Conservation (phyloP, 2,329 filamentous ascomycete genomes). For the Cryphonectria nitschkei region DNA sequence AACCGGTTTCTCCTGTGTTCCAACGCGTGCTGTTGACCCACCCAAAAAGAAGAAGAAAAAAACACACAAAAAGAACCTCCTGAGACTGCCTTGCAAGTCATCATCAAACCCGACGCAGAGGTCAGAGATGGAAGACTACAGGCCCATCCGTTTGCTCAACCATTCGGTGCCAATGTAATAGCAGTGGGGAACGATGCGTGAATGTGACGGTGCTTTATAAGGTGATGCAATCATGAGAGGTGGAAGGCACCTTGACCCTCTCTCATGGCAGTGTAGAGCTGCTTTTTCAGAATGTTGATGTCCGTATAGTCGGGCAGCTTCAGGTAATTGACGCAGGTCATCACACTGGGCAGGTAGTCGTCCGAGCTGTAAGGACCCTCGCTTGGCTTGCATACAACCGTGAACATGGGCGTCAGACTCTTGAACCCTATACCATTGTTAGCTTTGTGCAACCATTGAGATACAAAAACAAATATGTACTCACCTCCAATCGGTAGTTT, state of each 20-base stretch:
- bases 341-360: conserved; percentile 98
- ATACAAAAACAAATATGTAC: conserved; percentile 38
- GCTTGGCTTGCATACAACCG: conserved; percentile 98
- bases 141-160: conserved; percentile 9
- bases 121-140: conserved; percentile 2
- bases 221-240: conserved; percentile 64
- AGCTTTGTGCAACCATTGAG: conserved; percentile 18
- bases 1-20: conserved; percentile 14
- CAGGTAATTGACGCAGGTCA: conserved; percentile 99
- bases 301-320: conserved; percentile 94
- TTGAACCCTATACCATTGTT: conserved; percentile 80
- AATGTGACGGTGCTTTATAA: not conserved
- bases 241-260: conserved; percentile 99
- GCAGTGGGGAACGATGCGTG: not conserved
- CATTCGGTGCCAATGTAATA: conserved; percentile 9
- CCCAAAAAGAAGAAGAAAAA: not conserved
- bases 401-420: conserved; percentile 96
- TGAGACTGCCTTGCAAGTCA: conserved; percentile 20
- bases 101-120: conserved; percentile 14
- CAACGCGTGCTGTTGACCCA: conserved; percentile 20
- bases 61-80: not conserved
- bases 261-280: conserved; percentile 82
- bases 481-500: conserved; percentile 97
- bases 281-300: conserved; percentile 75
- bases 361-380: conserved; percentile 92